Evolutionary conservation across 164 flowering plant genomes (phyloP), one percentile per base, ranked within the genome.

Genomic region (Platanus orientalis): DNA sequence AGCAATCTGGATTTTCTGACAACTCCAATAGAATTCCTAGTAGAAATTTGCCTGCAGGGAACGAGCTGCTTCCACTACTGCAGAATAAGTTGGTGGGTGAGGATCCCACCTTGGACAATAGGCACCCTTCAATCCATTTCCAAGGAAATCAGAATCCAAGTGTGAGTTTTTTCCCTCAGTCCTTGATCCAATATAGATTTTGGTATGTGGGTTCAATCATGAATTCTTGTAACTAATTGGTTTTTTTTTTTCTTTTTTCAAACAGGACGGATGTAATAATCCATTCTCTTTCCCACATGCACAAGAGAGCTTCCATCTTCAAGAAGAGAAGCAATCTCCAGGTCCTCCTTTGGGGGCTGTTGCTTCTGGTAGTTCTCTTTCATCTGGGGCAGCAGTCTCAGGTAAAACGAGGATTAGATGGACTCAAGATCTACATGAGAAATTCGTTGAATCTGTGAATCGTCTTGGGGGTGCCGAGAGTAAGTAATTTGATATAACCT

Each of bases 401-500:
- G 75, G 68, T 65, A 92, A 88, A 80, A 76, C 84, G 1, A 69
- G 98, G 66, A 93, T 93, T 39, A 81, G 98, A 69, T 93, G 98
- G 98, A 85, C 87, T 66, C 90, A 78, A 65, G 89, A 89, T 61
- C 90, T 90, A 66, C 97, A 90, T 56, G 92, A 93, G 71, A 80
- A 73, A 68, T 93, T 90, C 65, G 96, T 93, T 27, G 88, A 89
- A 70, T 88, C 91, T 54, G 88, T 90, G 7, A 83, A 88, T 63
- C 79, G 83, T 32, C 88, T 93, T 29, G 97, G 96, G 6, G 98
- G 98, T n/a, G 79, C 98, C 34, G 97, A 93, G 21, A 88, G 98
- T 93, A 71, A 84, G 92, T 75, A 56, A n/a, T 30, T 47, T 5
- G 29, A 17, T 19, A 24, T 14, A 28, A 1, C 39, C 13, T 50